These are phyloP conservation scores for Colletotrichum costaricense DNA, from an alignment of 2,329 filamentous ascomycete species.

Conservation along the genomic window DNA sequence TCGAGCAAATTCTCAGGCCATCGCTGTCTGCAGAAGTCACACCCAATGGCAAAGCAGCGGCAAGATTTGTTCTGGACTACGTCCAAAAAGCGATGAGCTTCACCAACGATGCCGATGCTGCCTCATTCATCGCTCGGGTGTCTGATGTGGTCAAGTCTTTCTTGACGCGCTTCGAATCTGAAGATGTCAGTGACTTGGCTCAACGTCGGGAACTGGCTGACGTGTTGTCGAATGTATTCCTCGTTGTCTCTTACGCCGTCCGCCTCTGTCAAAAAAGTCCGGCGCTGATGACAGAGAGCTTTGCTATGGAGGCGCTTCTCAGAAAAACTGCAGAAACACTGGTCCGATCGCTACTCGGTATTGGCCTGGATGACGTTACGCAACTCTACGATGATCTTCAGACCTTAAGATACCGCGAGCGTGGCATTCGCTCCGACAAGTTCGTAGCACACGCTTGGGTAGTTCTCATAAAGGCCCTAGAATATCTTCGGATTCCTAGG, in stretches of 20 bases:
- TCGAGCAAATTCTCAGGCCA: slow-evolving; percentile 52
- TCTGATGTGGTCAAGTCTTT: slow-evolving; percentile 57
- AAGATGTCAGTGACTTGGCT: slow-evolving; percentile 19
- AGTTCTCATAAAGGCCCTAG: slow-evolving; percentile 64
- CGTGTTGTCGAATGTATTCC: slow-evolving; percentile 48
- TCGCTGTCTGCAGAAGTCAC: slow-evolving; percentile 12
- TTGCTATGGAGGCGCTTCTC: slow-evolving; percentile 62
- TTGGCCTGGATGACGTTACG: slow-evolving; percentile 56
- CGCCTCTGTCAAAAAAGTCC: slow-evolving; percentile 52
- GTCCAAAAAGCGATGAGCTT: slow-evolving; percentile 56
- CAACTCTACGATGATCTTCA: slow-evolving; percentile 61
- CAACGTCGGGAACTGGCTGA: slow-evolving; percentile 48
- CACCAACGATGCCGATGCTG: slow-evolving; percentile 45
- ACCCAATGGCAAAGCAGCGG: slow-evolving; percentile 35
- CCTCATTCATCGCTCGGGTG: slow-evolving; percentile 56
- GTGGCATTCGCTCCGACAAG: slow-evolving; percentile 62
- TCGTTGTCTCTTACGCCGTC: slow-evolving; percentile 50
- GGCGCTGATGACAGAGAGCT: slow-evolving; percentile 46
- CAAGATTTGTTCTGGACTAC: slow-evolving; percentile 61
- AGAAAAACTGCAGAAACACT: slow-evolving; percentile 52
- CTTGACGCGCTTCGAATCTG: slow-evolving; percentile 42
- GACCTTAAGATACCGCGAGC: slow-evolving; percentile 56
- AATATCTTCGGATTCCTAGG: slow-evolving; percentile 60
- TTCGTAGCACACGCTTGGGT: slow-evolving; percentile 67
- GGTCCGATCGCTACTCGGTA: slow-evolving; percentile 52